These are phyloP conservation scores for Botrytis aclada DNA, from an alignment of 2,329 filamentous ascomycete species.

Conservation along the genomic window DNA sequence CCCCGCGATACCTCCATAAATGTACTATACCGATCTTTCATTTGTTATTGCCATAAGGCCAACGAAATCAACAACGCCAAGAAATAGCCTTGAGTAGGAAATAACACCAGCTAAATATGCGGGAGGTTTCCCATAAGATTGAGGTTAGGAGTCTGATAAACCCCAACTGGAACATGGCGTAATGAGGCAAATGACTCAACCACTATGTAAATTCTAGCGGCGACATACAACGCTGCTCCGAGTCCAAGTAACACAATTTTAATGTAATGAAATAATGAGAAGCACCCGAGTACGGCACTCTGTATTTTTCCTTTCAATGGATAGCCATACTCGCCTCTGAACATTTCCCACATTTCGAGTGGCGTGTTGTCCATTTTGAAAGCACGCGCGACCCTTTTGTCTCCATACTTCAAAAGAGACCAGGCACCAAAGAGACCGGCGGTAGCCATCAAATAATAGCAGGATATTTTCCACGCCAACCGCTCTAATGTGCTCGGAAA, in stretches of 20 bases:
- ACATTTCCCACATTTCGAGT: not conserved
- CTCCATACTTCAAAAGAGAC: not conserved
- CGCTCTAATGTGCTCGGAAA: constrained; percentile 17
- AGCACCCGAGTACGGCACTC: not conserved
- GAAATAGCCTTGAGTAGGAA: too few species aligned
- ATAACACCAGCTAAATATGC: not conserved
- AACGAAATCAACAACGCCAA: too few species aligned
- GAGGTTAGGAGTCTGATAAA: constrained; percentile 13
- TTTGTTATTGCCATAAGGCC: too few species aligned
- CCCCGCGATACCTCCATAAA: too few species aligned
- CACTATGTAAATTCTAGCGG: constrained; percentile 16
- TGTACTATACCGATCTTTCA: too few species aligned
- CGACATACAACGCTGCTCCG: not conserved
- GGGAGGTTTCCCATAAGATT: constrained; percentile 16
- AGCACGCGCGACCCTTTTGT: not conserved
- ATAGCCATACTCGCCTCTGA: not conserved
- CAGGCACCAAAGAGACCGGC: not conserved
- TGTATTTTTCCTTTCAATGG: not conserved
- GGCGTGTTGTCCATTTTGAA: not conserved
- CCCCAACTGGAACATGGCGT: constrained; percentile 21
- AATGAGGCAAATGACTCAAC: constrained; percentile 23
- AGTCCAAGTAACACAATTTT: not conserved
- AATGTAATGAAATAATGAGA: too few species aligned
- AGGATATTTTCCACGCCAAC: constrained; percentile 20
- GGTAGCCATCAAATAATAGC: not conserved